Percentiles rank a stretch among this genome's conserved stretches.
Evolutionary conservation across 2,329 filamentous ascomycete genomes (phyloP).

Genomic region (Cercospora sp.): DNA sequence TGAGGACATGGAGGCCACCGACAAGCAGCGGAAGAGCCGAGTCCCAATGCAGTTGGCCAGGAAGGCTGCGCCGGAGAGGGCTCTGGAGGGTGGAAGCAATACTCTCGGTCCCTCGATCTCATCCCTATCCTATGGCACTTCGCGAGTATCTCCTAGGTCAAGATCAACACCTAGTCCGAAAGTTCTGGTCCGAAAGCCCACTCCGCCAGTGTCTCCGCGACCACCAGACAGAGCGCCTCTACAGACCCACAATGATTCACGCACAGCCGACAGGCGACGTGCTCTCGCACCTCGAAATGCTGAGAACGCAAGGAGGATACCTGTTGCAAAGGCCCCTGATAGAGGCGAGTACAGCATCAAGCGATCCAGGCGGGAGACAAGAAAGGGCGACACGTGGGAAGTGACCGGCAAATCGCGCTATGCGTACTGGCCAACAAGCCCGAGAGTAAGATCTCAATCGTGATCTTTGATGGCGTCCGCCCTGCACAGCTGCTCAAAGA

Average conservation of each 20-base stretch:
- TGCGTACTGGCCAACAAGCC: constrained; percentile 16
- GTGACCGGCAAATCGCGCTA: constrained; percentile 9
- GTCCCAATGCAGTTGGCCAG: neutral
- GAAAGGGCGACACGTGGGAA: constrained; percentile 4
- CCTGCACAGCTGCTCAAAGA: constrained; percentile 18
- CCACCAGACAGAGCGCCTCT: neutral
- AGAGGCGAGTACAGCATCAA: constrained; percentile 12
- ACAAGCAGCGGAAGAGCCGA: constrained; percentile 7
- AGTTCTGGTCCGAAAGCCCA: neutral
- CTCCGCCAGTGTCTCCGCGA: neutral
- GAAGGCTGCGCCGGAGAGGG: neutral
- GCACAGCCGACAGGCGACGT: neutral
- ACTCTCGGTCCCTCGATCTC: neutral
- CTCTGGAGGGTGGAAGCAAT: neutral
- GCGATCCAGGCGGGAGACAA: constrained; percentile 9
- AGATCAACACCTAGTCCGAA: neutral
- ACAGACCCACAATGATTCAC: neutral
- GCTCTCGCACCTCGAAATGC: neutral
- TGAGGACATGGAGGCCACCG: constrained; percentile 13
- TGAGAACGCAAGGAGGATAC: neutral
- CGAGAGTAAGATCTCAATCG: neutral
- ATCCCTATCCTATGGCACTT: neutral
- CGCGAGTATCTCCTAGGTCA: neutral
- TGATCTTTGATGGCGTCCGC: neutral
- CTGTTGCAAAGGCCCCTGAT: neutral